Base-by-base conservation (phyloP, 2,329 filamentous ascomycete genomes). In the Keithomyces neogunnii region DNA sequence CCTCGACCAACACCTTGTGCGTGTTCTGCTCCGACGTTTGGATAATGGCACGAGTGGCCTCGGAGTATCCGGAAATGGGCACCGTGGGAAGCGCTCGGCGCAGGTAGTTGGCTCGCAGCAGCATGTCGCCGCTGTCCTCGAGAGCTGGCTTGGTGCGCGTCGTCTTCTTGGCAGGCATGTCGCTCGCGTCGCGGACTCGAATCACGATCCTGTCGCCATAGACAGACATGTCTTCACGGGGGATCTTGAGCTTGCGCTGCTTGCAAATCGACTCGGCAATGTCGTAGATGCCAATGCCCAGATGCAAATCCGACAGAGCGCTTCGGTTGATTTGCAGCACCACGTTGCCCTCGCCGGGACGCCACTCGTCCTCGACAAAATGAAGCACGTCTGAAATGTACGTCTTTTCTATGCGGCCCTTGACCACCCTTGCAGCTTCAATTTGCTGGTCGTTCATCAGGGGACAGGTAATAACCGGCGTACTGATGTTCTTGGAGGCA, bases 321-420 rank as follows among this genome's bases (percentile, higher is more conserved):
- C 86, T 77, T 63, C 81, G 83, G 66, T 97, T 89, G 55, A 99
- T 82, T 57, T 86, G 83, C 61, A 97, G 80, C 42, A 86, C 84
- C 52, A 99, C 79, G 57, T 86, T 90, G 39, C 86, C 85, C 39
- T 83, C 81, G 42, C 84, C 81, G 0, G 80, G 77, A n/a, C 86
- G 84, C 88, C 91, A 97, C 57, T 88, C 85, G 58, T 96, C 90
- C 62, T 96, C 89, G 33, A 96, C 81, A 59, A 83, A 93, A 47
- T 80, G 78, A 53, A 95, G 81, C 43, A 87, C 76, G 62, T 99
- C 93, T 19, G 84, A 82, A 10, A 99, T 74, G 61, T 85, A 96
- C 0, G 92, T 96, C 76, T 96, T 96, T 68, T 97, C 92, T 51
- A 99, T 95, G 45, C 91, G 84, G 13, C 85, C 89, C 69, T 97